Percentiles rank a stretch among this genome's conserved stretches.
These are phyloP conservation scores for Draba incana DNA, from an alignment of 345 rosid species.

Conservation along the genomic window DNA sequence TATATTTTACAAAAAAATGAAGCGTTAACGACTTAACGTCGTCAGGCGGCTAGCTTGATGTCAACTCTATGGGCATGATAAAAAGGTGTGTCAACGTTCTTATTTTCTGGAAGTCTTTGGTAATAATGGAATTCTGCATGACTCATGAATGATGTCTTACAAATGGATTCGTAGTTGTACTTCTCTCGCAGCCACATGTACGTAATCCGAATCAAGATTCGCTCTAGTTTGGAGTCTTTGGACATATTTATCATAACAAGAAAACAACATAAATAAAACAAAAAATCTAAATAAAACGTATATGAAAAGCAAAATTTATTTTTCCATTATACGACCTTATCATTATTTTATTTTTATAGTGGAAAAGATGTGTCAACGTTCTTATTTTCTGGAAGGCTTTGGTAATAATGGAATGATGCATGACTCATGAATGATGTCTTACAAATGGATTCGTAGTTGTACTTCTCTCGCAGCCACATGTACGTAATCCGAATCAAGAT, in stretches of 20 bases:
- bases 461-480: slow-evolving; percentile 18
- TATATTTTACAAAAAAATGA: neutral
- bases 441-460: neutral
- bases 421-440: neutral
- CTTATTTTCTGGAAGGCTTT: slow-evolving; percentile 18
- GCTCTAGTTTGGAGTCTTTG: neutral
- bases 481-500: slow-evolving; percentile 9
- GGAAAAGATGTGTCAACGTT: slow-evolving; percentile 4
- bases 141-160: neutral
- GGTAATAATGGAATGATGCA: slow-evolving; percentile 13
- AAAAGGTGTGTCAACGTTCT: slow-evolving; percentile 16
- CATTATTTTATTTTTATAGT: too few species aligned
- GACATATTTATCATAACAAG: neutral
- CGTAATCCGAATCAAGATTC: slow-evolving; percentile 7
- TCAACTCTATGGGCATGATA: slow-evolving; percentile 18
- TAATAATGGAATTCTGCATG: slow-evolving; percentile 2
- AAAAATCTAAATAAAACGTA: too few species aligned
- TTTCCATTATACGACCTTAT: too few species aligned
- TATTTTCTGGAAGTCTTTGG: slow-evolving; percentile 23
- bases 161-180: neutral
- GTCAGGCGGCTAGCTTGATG: slow-evolving; percentile 14
- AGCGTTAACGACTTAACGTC: slow-evolving; percentile 24
- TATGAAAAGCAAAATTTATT: too few species aligned
- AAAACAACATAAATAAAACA: too few species aligned
- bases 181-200: slow-evolving; percentile 15